These are phyloP conservation scores for Trichophyton mentagrophytes DNA, from an alignment of 2,329 filamentous ascomycete genomes.

Conservation along the genomic window DNA sequence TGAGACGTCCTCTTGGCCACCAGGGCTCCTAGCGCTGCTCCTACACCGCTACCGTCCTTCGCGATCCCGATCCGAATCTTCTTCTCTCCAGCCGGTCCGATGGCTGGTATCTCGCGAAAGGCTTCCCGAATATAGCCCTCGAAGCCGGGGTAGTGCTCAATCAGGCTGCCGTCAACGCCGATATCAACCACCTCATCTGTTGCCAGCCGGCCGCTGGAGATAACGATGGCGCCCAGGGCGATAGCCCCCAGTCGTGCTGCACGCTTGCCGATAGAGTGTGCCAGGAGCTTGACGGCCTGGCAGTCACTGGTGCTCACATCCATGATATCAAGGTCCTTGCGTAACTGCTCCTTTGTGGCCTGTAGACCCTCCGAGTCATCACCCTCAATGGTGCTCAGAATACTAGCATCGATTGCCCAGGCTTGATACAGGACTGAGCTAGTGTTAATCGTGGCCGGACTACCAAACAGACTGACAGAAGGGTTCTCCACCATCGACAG, in stretches of 20 bases:
- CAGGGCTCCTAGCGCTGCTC: slow-evolving; percentile 84
- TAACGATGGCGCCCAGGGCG: slow-evolving; percentile 69
- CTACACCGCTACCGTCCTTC: slow-evolving; percentile 92
- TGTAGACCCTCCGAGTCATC: slow-evolving; percentile 62
- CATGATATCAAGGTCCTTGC: slow-evolving; percentile 62
- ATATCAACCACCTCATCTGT: slow-evolving; percentile 67
- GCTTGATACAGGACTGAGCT: slow-evolving; percentile 58
- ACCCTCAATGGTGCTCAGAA: slow-evolving; percentile 74
- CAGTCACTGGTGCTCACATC: slow-evolving; percentile 72
- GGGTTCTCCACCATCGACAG: slow-evolving; percentile 59
- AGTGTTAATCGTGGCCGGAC: slow-evolving; percentile 55
- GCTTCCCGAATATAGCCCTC: slow-evolving; percentile 78
- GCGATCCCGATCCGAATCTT: slow-evolving; percentile 89
- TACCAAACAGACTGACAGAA: slow-evolving; percentile 59
- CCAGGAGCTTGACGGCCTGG: slow-evolving; percentile 70
- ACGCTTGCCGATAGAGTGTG: slow-evolving; percentile 72
- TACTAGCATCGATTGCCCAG: slow-evolving; percentile 84
- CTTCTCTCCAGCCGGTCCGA: slow-evolving; percentile 67
- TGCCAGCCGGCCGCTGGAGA: slow-evolving; percentile 62
- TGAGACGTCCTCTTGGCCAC: slow-evolving; percentile 53
- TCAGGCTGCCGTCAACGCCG: slow-evolving; percentile 84
- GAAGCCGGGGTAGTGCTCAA: slow-evolving; percentile 93
- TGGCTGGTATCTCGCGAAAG: slow-evolving; percentile 59
- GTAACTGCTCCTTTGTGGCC: slow-evolving; percentile 63
- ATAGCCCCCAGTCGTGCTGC: slow-evolving; percentile 80